Base-by-base conservation (phyloP, 768 basidiomycete genomes). In the Pleurotus tuoliensis region DNA sequence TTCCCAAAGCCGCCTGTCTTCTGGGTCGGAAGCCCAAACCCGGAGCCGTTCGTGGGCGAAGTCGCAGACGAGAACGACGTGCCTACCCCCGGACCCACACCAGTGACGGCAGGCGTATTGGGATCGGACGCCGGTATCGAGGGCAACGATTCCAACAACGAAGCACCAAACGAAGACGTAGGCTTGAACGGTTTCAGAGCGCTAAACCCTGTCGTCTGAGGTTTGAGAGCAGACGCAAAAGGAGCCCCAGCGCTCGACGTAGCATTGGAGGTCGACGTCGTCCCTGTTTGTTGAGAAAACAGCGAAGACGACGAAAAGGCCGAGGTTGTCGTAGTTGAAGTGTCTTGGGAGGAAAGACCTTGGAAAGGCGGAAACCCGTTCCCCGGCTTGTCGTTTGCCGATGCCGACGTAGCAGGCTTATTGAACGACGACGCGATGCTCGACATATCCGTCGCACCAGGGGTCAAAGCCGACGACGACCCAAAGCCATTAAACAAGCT, bases 161-260 rank as follows among this genome's bases (percentile, higher is more conserved):
- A 82, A 34, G 88, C 84, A 27, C 92, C 92, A 65, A 94, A 94
- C 41, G 82, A 86, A 2, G 86, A 88, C 2, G 86, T 79, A 2
- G 92, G 92, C 64, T 92, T 91, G 77, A 94, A 94, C 5, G 88
- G 82, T 66, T 88, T 91, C 61, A 92, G 67, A 4, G 85, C 87
- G 22, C 78, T 74, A 40, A 81, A 77, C 3, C 82, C 82, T 15
- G 81, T 82, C 24, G 73, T 60, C 52, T 83, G 82, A 4, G 79
- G 66, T 56, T 76, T 74, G 30, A 81, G 50, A 7, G 70, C 59
- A n/a, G 68, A 57, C n/a, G 65, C 50, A 25, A 61, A 58, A 43
- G 64, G 24, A 20, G 69, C 58, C 9, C 69, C 53, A n/a, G 74
- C 65, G 38, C 69, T 65, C 4, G 75, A 74, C 2, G 51, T 30